phyloP scores from a whole-genome alignment of 495 filamentous ascomycete species.

The Lophiostoma macrostomum region DNA sequence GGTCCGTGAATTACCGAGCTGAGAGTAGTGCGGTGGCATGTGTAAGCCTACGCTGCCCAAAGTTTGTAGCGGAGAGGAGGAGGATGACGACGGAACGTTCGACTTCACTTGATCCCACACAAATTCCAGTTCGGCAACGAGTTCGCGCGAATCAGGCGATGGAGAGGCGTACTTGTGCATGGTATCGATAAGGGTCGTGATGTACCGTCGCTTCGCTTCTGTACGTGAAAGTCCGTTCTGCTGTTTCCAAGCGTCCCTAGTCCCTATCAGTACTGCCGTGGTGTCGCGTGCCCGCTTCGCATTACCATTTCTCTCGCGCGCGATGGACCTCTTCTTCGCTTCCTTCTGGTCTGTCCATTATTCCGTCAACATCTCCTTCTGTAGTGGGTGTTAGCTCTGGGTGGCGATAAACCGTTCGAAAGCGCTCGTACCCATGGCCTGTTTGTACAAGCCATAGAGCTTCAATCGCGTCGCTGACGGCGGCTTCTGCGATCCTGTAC shows the following conservation, averaged over 20 bases:
- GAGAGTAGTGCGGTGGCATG: slow-evolving; percentile 20
- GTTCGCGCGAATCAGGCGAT: slow-evolving; percentile 77
- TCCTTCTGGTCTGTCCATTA: slow-evolving; percentile 77
- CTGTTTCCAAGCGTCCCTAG: slow-evolving; percentile 83
- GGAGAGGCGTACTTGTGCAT: slow-evolving; percentile 90
- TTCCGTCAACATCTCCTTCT: slow-evolving; percentile 91
- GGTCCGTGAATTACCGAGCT: slow-evolving; percentile 1
- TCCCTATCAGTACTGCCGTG: not conserved
- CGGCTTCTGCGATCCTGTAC: slow-evolving; percentile 83
- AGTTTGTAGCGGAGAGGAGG: slow-evolving; percentile 45
- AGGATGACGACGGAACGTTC: slow-evolving; percentile 64
- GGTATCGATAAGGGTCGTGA: slow-evolving; percentile 87
- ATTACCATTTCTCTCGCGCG: slow-evolving; percentile 62
- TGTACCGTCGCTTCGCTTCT: slow-evolving; percentile 91
- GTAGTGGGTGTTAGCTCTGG: slow-evolving; percentile 9
- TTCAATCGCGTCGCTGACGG: slow-evolving; percentile 79
- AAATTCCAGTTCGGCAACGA: slow-evolving; percentile 94
- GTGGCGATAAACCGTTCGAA: too few species aligned
- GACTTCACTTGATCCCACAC: slow-evolving; percentile 97
- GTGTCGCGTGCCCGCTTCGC: slow-evolving; percentile 16
- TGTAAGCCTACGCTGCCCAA: slow-evolving; percentile 29
- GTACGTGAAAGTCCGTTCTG: slow-evolving; percentile 78
- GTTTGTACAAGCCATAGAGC: slow-evolving; percentile 97
- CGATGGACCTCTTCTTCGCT: slow-evolving; percentile 52
- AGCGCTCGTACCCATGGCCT: slow-evolving; percentile 87